phyloP scores from a whole-genome alignment of 352 stramenopile species.

The Globisporangium acanthophoron region DNA sequence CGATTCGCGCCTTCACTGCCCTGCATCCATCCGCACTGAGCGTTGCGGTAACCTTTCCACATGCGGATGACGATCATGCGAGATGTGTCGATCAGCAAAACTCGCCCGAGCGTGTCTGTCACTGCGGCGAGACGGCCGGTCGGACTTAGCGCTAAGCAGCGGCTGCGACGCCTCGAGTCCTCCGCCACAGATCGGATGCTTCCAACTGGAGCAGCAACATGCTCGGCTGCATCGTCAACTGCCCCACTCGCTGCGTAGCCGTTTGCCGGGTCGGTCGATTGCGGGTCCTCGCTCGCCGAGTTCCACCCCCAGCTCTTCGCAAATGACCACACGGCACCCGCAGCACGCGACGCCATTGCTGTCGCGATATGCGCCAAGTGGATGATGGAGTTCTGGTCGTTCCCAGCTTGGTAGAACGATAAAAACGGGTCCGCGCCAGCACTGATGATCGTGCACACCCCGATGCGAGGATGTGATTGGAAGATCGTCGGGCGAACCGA shows the following conservation, averaged over 20 bases:
- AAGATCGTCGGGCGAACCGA: conserved; percentile 71
- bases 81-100: conserved; percentile 72
- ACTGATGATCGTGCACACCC: conserved; percentile 67
- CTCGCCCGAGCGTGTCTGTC: conserved; percentile 66
- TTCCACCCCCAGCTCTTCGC: conserved; percentile 78
- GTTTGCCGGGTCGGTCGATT: not conserved
- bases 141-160: conserved; percentile 62
- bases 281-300: conserved; percentile 8
- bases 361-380: conserved; percentile 82
- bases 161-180: conserved; percentile 51
- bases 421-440: conserved; percentile 63
- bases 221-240: conserved; percentile 55
- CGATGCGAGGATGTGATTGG: conserved; percentile 70
- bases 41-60: conserved; percentile 86
- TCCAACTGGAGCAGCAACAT: conserved; percentile 60
- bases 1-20: conserved; percentile 42
- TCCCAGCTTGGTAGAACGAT: conserved; percentile 78
- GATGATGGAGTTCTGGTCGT: conserved; percentile 85
- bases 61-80: conserved; percentile 81
- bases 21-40: conserved; percentile 81
- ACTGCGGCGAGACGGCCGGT: conserved; percentile 63
- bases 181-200: conserved; percentile 50
- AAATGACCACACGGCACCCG: conserved; percentile 78
- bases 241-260: conserved; percentile 17
- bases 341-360: conserved; percentile 67